A percentile compares a stretch with the other conserved stretches of the same genome.
These are phyloP conservation scores for Prunus mume DNA, from an alignment of 306 rosid species.

Conservation along the genomic window DNA sequence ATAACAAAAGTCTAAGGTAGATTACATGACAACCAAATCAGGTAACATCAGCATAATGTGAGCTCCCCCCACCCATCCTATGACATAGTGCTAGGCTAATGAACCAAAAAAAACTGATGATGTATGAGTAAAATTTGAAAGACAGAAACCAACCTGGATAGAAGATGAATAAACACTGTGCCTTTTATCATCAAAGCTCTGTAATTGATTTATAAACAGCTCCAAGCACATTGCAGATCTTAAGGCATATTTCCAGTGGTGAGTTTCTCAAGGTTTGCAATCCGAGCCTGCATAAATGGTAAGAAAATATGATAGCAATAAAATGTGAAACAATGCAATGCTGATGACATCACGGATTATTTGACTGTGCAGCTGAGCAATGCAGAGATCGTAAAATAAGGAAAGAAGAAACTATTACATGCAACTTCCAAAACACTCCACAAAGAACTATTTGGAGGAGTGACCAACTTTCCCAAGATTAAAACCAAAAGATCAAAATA, in stretches of 20 bases:
- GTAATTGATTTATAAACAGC: conserved; percentile 10
- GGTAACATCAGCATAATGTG: neutral
- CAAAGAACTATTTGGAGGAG: neutral
- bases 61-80: neutral
- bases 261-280: conserved; percentile 59
- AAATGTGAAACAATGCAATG: neutral
- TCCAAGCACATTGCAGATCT: conserved; percentile 23
- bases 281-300: conserved; percentile 49
- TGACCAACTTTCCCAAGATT: too few species aligned
- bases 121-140: neutral
- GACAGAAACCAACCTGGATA: conserved; percentile 22
- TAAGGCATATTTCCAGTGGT: conserved; percentile 35
- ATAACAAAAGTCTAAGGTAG: neutral
- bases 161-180: neutral
- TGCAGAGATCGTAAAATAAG: neutral
- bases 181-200: conserved; percentile 4
- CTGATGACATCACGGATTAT: neutral
- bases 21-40: neutral
- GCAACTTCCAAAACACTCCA: neutral
- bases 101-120: neutral
- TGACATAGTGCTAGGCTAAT: neutral
- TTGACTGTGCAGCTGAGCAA: neutral
- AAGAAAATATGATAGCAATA: neutral
- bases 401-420: neutral
- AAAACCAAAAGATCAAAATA: neutral